phyloP scores from a whole-genome alignment of 1,284 basidiomycete genomes.

The Ustilago crameri region DNA sequence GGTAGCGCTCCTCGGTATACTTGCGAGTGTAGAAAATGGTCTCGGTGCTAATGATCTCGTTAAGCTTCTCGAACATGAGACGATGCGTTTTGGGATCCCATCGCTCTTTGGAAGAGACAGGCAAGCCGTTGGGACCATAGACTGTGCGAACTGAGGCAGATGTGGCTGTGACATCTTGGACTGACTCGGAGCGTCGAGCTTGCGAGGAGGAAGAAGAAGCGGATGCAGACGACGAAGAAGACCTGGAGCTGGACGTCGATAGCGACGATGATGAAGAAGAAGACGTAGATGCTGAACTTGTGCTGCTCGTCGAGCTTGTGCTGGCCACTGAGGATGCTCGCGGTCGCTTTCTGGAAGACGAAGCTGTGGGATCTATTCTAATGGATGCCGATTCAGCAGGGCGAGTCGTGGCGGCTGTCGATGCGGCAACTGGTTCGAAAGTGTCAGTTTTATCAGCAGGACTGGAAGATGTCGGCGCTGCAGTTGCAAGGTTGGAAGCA shows the following conservation, averaged over 20 bases:
- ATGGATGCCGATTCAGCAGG: neutral
- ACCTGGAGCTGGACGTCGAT: constrained; percentile 3
- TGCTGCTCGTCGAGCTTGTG: constrained; percentile 10
- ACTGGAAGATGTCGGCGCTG: neutral
- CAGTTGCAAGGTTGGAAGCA: neutral
- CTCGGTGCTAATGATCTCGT: constrained; percentile 40
- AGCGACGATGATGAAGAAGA: constrained; percentile 8
- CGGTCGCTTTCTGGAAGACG: constrained; percentile 1
- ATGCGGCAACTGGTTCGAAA: neutral
- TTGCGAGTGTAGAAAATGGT: constrained; percentile 36
- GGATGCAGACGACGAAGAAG: constrained; percentile 7
- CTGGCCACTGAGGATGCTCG: constrained; percentile 15
- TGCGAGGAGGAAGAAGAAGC: constrained; percentile 10
- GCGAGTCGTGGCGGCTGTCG: neutral
- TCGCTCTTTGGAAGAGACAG: constrained; percentile 39
- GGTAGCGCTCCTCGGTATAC: constrained; percentile 39
- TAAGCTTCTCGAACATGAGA: constrained; percentile 49
- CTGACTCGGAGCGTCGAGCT: constrained; percentile 26
- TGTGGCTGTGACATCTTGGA: constrained; percentile 37
- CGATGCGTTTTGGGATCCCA: constrained; percentile 39
- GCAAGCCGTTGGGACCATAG: constrained; percentile 29
- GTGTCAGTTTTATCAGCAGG: constrained; percentile 1
- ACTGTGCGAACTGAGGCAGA: constrained; percentile 24
- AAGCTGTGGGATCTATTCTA: neutral
- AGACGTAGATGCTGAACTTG: constrained; percentile 14